A percentile compares a stretch with the other conserved stretches of the same genome.
These are phyloP conservation scores for Endothia cerciana DNA, from an alignment of 2,329 filamentous ascomycete species.

Conservation along the genomic window DNA sequence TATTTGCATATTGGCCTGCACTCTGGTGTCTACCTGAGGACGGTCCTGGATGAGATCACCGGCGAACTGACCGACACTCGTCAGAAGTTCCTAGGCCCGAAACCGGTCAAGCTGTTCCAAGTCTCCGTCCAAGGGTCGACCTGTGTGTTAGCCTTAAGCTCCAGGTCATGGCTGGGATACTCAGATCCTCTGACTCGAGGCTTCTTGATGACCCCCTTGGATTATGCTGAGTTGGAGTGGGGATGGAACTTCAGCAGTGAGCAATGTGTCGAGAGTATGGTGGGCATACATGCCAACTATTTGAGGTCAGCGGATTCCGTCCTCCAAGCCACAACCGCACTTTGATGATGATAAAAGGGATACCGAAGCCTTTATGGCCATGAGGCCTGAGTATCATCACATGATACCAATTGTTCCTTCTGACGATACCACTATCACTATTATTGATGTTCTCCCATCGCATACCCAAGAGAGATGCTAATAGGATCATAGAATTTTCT, in stretches of 20 bases:
- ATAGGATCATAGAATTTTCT: slow-evolving; percentile 72
- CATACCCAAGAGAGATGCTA: slow-evolving; percentile 32
- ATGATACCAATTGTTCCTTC: slow-evolving; percentile 96
- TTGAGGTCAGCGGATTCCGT: slow-evolving; percentile 65
- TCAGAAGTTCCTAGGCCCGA: slow-evolving; percentile 91
- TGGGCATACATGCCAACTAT: slow-evolving; percentile 88
- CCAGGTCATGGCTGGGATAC: slow-evolving; percentile 95
- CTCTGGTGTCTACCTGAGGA: slow-evolving; percentile 94
- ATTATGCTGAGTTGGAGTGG: slow-evolving; percentile 87
- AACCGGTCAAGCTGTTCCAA: slow-evolving; percentile 85
- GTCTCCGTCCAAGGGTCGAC: slow-evolving; percentile 86
- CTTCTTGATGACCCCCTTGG: slow-evolving; percentile 90
- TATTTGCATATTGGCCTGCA: slow-evolving; percentile 96
- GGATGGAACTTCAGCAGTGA: slow-evolving; percentile 97
- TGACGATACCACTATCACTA: slow-evolving; percentile 51
- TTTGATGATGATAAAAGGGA: slow-evolving; percentile 18
- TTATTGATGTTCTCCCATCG: background rate
- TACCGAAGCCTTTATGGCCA: slow-evolving; percentile 50
- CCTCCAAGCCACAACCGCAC: slow-evolving; percentile 34
- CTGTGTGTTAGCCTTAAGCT: slow-evolving; percentile 87
- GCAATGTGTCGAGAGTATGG: slow-evolving; percentile 90
- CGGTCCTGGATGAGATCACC: slow-evolving; percentile 91
- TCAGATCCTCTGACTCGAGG: slow-evolving; percentile 83
- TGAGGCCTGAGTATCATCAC: slow-evolving; percentile 59
- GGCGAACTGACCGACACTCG: slow-evolving; percentile 94